Conservation (phyloP, 1,284 basidiomycete species). For the Cutaneotrichosporon cyanovorans region DNA sequence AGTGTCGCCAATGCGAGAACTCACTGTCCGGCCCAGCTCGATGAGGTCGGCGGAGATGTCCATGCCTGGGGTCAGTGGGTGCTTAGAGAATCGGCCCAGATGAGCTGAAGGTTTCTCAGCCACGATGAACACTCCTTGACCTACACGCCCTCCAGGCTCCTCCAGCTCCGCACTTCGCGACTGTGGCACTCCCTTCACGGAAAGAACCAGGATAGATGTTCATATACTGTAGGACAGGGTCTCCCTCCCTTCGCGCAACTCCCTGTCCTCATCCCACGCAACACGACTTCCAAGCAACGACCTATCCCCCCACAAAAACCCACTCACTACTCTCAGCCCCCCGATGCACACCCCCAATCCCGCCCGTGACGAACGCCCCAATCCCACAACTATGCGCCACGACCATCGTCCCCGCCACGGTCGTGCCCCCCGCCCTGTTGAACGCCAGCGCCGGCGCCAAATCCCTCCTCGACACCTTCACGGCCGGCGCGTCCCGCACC, state of each 20-base stretch:
- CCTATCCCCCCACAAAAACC: neutral
- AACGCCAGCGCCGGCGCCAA: conserved; percentile 67
- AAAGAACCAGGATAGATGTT: too few species aligned
- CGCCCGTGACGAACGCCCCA: conserved; percentile 54
- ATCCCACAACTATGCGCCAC: conserved; percentile 76
- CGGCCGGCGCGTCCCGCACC: conserved; percentile 31
- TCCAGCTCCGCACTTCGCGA: too few species aligned
- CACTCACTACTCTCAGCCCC: conserved; percentile 69
- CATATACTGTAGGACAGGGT: too few species aligned
- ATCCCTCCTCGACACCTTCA: conserved; percentile 84
- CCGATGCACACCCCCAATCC: conserved; percentile 69
- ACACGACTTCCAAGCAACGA: neutral
- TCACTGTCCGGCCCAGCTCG: conserved; percentile 64
- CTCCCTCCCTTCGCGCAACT: too few species aligned
- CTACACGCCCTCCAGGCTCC: too few species aligned
- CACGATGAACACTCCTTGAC: too few species aligned
- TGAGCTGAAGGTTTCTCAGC: too few species aligned
- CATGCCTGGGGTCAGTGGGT: conserved; percentile 59
- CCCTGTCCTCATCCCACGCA: neutral
- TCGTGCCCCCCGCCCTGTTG: conserved; percentile 74
- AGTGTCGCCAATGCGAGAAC: conserved; percentile 1
- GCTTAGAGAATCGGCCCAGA: too few species aligned
- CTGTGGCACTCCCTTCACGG: too few species aligned
- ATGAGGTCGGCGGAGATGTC: conserved; percentile 87
- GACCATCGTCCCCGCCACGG: conserved; percentile 80